These are phyloP conservation scores for Discostella stelligera DNA, from an alignment of 352 stramenopile genomes.

Conservation along the genomic window DNA sequence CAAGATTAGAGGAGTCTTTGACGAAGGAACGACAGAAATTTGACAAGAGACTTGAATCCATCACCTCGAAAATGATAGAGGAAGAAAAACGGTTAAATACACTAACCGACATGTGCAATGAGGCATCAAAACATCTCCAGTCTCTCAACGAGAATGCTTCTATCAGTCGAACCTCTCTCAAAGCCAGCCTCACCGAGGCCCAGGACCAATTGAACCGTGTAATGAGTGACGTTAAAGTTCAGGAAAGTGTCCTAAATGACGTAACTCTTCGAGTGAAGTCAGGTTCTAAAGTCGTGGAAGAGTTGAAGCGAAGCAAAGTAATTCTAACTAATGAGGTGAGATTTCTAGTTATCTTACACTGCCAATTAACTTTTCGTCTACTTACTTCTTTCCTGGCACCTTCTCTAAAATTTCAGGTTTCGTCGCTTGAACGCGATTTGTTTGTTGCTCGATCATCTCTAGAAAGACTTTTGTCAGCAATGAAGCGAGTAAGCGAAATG, in stretches of 20 bases:
- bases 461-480: conserved; percentile 20
- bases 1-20: conserved; percentile 35
- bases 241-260: conserved; percentile 32
- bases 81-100: conserved; percentile 35
- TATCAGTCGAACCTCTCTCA: conserved; percentile 28
- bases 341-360: background rate
- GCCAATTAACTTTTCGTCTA: background rate
- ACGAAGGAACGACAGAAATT: conserved; percentile 15
- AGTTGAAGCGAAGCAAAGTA: conserved; percentile 37
- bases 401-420: conserved; percentile 26
- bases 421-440: conserved; percentile 33
- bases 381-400: background rate
- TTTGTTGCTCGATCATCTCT: conserved; percentile 17
- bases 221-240: conserved; percentile 22
- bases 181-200: conserved; percentile 29
- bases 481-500: conserved; percentile 40
- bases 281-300: conserved; percentile 30
- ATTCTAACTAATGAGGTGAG: conserved; percentile 32
- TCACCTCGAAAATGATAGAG: conserved; percentile 27
- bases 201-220: conserved; percentile 27
- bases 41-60: conserved; percentile 15
- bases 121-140: conserved; percentile 23
- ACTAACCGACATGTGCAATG: conserved; percentile 27
- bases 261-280: conserved; percentile 27
- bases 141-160: conserved; percentile 38